Percentiles rank a stretch among this genome's conserved stretches.
Conservation (phyloP, 2,329 filamentous ascomycete species). For the Trichoderma cornu-damae region DNA sequence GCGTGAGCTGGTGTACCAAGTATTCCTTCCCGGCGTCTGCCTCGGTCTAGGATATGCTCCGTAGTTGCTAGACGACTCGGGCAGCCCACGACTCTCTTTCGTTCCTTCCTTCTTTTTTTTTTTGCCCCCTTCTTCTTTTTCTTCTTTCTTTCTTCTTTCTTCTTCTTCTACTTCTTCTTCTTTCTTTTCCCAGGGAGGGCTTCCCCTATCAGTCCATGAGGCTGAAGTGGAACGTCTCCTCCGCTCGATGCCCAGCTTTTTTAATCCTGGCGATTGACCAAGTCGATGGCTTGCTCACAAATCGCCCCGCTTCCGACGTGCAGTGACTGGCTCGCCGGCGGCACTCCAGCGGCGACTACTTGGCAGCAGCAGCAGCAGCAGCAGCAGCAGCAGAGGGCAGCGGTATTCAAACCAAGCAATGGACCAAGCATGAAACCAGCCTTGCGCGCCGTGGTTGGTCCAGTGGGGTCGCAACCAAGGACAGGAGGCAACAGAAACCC, state of each 20-base stretch:
- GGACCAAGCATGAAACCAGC: neutral
- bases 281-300: constrained; percentile 3
- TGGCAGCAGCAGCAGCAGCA: neutral
- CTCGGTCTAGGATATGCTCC: neutral
- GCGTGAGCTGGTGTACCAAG: neutral
- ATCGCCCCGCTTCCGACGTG: constrained; percentile 3
- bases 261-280: neutral
- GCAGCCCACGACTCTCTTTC: neutral
- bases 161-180: too few relatives aligned
- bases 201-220: constrained; percentile 8
- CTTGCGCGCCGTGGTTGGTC: neutral
- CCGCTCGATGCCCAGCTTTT: neutral
- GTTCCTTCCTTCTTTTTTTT: neutral
- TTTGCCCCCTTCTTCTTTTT: too few relatives aligned
- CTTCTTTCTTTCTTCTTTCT: too few relatives aligned
- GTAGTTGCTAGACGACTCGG: neutral
- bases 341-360: neutral
- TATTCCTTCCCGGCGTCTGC: neutral
- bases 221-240: constrained; percentile 4
- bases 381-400: neutral
- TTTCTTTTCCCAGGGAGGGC: neutral
- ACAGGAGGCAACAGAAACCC: neutral
- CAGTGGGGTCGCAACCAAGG: neutral
- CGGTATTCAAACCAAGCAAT: neutral
- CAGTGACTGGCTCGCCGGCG: neutral